Conservation (phyloP, 2,329 filamentous ascomycete species). For the Alternaria solani region DNA sequence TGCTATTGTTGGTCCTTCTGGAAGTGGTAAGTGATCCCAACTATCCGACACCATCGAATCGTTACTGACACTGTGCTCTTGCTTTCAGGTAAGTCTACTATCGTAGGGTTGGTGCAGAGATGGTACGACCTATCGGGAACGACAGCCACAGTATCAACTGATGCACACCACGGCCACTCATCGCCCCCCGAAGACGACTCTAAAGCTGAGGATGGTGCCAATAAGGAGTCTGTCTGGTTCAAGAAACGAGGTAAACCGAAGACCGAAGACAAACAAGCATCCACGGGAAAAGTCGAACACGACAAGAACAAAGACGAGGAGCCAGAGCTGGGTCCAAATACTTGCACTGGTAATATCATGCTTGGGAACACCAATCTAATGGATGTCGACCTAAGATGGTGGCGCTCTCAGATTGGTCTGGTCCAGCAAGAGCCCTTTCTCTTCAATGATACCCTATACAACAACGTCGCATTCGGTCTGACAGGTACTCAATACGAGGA, state of each 20-base stretch:
- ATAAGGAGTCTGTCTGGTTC: slow-evolving; percentile 23
- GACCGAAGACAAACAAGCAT: slow-evolving; percentile 2
- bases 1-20: slow-evolving; percentile 75
- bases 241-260: slow-evolving; percentile 2
- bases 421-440: slow-evolving; percentile 54
- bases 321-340: slow-evolving; percentile 37
- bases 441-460: slow-evolving; percentile 52
- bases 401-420: slow-evolving; percentile 56
- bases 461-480: slow-evolving; percentile 51
- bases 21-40: slow-evolving; percentile 9
- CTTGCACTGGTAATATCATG: slow-evolving; percentile 43
- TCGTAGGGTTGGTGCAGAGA: slow-evolving; percentile 73
- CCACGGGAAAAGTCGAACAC: not conserved
- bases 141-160: slow-evolving; percentile 14
- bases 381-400: slow-evolving; percentile 53
- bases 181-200: not conserved
- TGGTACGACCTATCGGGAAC: slow-evolving; percentile 69
- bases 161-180: slow-evolving; percentile 4
- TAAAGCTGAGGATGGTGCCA: slow-evolving; percentile 15
- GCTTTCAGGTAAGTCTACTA: slow-evolving; percentile 73
- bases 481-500: slow-evolving; percentile 58
- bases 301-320: slow-evolving; percentile 24
- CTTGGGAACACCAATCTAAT: slow-evolving; percentile 41
- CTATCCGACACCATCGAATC: not conserved
- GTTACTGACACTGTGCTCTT: not conserved